Percentiles rank a stretch among this genome's conserved stretches.
Evolutionary conservation across 345 rosid species (phyloP).

Genomic region (Leavenworthia alabamica): DNA sequence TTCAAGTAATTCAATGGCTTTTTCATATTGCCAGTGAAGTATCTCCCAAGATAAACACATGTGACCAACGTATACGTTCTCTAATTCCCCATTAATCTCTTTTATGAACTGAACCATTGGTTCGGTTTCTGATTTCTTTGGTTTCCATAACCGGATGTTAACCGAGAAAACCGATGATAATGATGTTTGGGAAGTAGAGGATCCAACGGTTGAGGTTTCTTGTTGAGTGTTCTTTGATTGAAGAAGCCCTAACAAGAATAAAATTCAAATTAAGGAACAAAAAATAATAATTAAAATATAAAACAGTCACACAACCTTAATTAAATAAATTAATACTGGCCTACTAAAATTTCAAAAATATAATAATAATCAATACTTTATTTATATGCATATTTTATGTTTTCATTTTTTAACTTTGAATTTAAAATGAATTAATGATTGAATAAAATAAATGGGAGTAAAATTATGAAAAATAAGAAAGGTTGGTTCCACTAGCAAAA

Average conservation of each 20-base stretch:
- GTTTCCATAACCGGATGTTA: conserved; percentile 40
- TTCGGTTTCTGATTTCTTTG: conserved; percentile 42
- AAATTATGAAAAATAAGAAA: not conserved
- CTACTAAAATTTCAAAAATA: not conserved
- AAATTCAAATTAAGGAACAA: not conserved
- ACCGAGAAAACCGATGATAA: conserved; percentile 51
- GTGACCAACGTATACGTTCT: conserved; percentile 88
- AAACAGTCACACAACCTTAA: too few relatives aligned
- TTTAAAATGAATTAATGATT: not conserved
- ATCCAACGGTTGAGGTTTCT: conserved; percentile 30
- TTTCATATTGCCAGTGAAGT: conserved; percentile 90
- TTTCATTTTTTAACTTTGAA: not conserved
- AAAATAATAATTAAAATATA: too few relatives aligned
- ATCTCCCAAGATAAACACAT: conserved; percentile 97
- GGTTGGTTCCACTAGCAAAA: conserved; percentile 14
- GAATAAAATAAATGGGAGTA: not conserved
- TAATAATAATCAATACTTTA: not conserved
- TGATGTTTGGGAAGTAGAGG: conserved; percentile 29
- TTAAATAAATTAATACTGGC: not conserved
- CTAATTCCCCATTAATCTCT: conserved; percentile 66
- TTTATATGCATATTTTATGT: not conserved
- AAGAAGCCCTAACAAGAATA: conserved; percentile 46
- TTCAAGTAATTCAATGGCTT: conserved; percentile 62
- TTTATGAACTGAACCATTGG: conserved; percentile 50
- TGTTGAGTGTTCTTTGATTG: conserved; percentile 54